phyloP scores from a whole-genome alignment of 108 stramenopile genomes.

The Skeletonema menzelii region DNA sequence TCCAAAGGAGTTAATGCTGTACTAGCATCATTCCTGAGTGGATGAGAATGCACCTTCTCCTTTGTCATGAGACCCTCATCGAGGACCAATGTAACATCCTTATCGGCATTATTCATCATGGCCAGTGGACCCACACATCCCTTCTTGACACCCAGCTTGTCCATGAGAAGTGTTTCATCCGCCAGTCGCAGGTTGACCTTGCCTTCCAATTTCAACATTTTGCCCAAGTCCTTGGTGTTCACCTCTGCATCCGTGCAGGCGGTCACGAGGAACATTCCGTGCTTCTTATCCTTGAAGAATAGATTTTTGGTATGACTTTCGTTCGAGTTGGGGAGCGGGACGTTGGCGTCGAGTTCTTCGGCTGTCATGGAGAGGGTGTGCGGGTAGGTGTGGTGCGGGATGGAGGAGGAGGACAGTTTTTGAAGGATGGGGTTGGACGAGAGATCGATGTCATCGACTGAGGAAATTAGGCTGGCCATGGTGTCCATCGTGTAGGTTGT shows the following conservation, averaged over 20 bases:
- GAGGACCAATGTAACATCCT: slow-evolving; percentile 75
- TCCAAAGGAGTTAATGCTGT: slow-evolving; percentile 64
- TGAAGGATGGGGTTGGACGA: slow-evolving; percentile 63
- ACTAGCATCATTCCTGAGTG: slow-evolving; percentile 87
- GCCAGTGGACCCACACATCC: slow-evolving; percentile 90
- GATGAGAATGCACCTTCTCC: slow-evolving; percentile 81
- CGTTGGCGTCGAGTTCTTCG: slow-evolving; percentile 81
- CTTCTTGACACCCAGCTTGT: slow-evolving; percentile 73
- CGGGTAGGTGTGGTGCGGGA: slow-evolving; percentile 61
- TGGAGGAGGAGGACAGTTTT: slow-evolving; percentile 53
- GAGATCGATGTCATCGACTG: slow-evolving; percentile 32
- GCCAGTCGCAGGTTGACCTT: slow-evolving; percentile 93
- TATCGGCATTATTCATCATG: slow-evolving; percentile 70
- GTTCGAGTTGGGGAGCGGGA: slow-evolving; percentile 52
- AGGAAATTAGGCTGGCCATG: neutral
- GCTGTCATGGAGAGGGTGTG: slow-evolving; percentile 67
- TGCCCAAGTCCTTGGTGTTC: slow-evolving; percentile 85
- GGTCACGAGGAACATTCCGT: slow-evolving; percentile 77
- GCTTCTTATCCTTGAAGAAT: slow-evolving; percentile 91
- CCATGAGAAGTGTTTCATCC: slow-evolving; percentile 60
- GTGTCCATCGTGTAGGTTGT: neutral
- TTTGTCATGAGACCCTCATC: slow-evolving; percentile 69
- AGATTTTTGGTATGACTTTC: slow-evolving; percentile 91
- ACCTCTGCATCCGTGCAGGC: slow-evolving; percentile 53
- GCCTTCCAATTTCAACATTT: slow-evolving; percentile 79